Evolutionary conservation across 2,329 filamentous ascomycete species (phyloP).

Genomic region (Arthroderma sp.): DNA sequence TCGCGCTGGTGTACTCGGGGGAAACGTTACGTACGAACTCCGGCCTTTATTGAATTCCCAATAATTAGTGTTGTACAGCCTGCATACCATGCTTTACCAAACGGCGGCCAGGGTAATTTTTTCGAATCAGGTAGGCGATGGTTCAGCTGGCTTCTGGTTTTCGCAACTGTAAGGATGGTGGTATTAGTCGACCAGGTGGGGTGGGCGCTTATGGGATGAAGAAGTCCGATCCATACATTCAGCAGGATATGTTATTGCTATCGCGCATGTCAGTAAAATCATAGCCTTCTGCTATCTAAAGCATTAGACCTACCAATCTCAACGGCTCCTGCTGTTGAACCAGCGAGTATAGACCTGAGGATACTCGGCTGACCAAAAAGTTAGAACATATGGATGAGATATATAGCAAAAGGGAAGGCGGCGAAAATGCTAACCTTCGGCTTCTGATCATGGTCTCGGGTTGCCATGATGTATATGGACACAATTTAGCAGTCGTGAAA

Average conservation of each 20-base stretch:
- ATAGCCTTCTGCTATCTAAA: background rate
- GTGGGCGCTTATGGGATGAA: background rate
- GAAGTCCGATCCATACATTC: conserved; percentile 50
- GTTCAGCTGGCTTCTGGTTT: conserved; percentile 90
- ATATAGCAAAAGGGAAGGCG: background rate
- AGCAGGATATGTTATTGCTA: conserved; percentile 82
- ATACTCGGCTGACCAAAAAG: conserved; percentile 49
- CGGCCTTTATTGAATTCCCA: conserved; percentile 91
- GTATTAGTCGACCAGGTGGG: background rate
- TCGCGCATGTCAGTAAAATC: conserved; percentile 14
- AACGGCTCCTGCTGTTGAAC: conserved; percentile 82
- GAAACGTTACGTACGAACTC: conserved; percentile 55
- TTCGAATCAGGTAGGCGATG: conserved; percentile 63
- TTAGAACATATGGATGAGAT: too few relatives aligned
- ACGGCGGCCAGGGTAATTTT: conserved; percentile 90
- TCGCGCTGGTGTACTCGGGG: background rate
- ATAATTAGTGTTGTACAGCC: conserved; percentile 95
- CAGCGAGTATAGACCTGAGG: conserved; percentile 79
- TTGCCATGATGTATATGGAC: conserved; percentile 6
- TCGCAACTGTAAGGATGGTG: conserved; percentile 51
- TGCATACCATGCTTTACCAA: conserved; percentile 91
- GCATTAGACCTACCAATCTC: conserved; percentile 61
- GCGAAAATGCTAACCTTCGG: conserved; percentile 22
- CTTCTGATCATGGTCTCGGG: conserved; percentile 23
- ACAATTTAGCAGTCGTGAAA: background rate